A percentile compares a stretch with the other conserved stretches of the same genome.
Evolutionary conservation across 1,284 basidiomycete species (phyloP).

Genomic region (Ustilago nuda): DNA sequence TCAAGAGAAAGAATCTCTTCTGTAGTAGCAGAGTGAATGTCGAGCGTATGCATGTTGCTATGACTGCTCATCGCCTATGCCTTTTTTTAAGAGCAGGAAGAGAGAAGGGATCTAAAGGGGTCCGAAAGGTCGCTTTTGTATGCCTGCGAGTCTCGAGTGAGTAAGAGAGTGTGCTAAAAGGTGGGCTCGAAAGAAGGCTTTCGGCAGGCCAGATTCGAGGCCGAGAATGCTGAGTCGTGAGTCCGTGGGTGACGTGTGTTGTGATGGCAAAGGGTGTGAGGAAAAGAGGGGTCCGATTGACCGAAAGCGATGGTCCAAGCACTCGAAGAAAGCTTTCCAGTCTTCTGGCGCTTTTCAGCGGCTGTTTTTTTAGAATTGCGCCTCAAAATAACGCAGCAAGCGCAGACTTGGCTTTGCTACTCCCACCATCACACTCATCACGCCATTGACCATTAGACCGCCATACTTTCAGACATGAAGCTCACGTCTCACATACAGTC

Average conservation of each 20-base stretch:
- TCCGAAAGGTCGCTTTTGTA: neutral
- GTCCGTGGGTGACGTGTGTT: neutral
- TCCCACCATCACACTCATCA: neutral
- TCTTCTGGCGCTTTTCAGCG: neutral
- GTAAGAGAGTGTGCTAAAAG: neutral
- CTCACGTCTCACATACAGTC: neutral
- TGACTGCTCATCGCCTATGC: slow-evolving; percentile 45
- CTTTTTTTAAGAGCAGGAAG: neutral
- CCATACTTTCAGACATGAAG: neutral
- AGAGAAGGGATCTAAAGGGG: neutral
- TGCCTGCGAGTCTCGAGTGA: neutral
- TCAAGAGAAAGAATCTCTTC: slow-evolving; percentile 79
- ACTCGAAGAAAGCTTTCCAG: neutral
- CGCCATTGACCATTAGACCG: neutral
- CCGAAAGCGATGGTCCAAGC: slow-evolving; percentile 11
- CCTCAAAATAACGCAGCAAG: neutral
- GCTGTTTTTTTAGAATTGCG: neutral
- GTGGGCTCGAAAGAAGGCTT: neutral
- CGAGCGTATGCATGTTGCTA: slow-evolving; percentile 57
- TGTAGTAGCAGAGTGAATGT: slow-evolving; percentile 53
- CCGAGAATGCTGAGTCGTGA: neutral
- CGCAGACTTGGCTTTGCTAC: neutral
- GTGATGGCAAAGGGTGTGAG: neutral
- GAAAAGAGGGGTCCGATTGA: neutral
- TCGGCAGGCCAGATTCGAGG: neutral